phyloP scores from a whole-genome alignment of 1,284 basidiomycete species.

The Pyrrhoderma lamaoense region DNA sequence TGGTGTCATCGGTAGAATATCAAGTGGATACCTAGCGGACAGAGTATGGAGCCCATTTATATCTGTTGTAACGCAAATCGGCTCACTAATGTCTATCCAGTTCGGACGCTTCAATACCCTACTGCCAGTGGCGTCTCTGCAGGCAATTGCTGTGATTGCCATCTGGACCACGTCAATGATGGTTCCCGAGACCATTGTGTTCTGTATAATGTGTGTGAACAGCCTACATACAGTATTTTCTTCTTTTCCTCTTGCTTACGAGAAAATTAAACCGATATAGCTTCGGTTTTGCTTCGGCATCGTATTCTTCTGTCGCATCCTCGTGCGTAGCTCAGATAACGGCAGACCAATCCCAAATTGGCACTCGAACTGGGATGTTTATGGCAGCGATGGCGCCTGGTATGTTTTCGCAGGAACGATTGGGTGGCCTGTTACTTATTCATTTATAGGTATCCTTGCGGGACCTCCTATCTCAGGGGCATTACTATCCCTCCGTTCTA shows the following conservation, averaged over 20 bases:
- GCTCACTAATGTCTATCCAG: conserved; percentile 1
- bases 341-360: conserved; percentile 14
- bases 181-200: conserved; percentile 15
- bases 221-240: background rate
- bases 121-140: conserved; percentile 11
- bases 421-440: background rate
- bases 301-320: conserved; percentile 18
- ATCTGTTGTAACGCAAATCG: background rate
- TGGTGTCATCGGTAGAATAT: conserved; percentile 14
- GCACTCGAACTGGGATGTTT: conserved; percentile 18
- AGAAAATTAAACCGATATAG: background rate
- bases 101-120: conserved; percentile 18
- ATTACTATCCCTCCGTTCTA: conserved; percentile 8
- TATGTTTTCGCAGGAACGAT: background rate
- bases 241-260: background rate
- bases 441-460: conserved; percentile 13
- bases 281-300: conserved; percentile 16
- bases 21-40: conserved; percentile 17
- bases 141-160: conserved; percentile 14
- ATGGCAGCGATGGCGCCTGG: conserved; percentile 18
- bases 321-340: conserved; percentile 19
- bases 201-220: conserved; percentile 14
- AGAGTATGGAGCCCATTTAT: conserved; percentile 6
- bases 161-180: conserved; percentile 17
- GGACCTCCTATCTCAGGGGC: conserved; percentile 18